Base-by-base conservation (phyloP, 1,139 yeast species). In the Lodderomyces parapsilosis region DNA sequence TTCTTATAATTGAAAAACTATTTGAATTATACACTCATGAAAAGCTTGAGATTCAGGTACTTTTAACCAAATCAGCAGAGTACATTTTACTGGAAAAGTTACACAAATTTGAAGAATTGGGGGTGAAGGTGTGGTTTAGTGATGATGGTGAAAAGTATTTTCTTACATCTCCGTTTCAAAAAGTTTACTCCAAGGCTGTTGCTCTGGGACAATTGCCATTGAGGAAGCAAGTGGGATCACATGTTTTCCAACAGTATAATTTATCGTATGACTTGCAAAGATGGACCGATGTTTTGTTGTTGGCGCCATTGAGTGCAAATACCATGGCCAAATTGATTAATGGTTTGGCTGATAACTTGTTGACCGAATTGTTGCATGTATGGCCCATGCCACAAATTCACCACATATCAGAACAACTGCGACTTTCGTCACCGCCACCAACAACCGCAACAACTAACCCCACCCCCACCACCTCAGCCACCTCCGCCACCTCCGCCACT, bases 231-330 rank as follows among this genome's bases (percentile, higher is more conserved):
- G 15, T 27, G 14, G 33, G 22, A 6, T 18, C 25, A 4, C 40
- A 37, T 28, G 32, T 50, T 5, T 39, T 58, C 22, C 49, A 49
- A 30, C 60, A 57, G 36, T 57, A 51, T 42, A 36, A 49, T 23
- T 45, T 59, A 19, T 48, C 59, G 15, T 59, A 54, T 36, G 58
- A 62, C 7, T 49, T 62, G 32, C 64, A 57, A 39, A 51, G 52
- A 45, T 62, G 67, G 67, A 58, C 66, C 4, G 65, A 68, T 49
- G 66, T 68, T 3, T 59, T 67, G 40, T 58, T 68, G 36, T 54
- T 63, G 17, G 63, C 65, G 1, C 67, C 67, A 2, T 48, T 63
- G 23, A 56, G 62, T 17, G 66, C 66, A 10, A 63, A 63, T 42
- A 55, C 66, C 11, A 49, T 63, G 54, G 65, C 67, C 15, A 63